Evolutionary conservation across 1,284 basidiomycete species (phyloP).

Genomic region (Ustilago nuda): DNA sequence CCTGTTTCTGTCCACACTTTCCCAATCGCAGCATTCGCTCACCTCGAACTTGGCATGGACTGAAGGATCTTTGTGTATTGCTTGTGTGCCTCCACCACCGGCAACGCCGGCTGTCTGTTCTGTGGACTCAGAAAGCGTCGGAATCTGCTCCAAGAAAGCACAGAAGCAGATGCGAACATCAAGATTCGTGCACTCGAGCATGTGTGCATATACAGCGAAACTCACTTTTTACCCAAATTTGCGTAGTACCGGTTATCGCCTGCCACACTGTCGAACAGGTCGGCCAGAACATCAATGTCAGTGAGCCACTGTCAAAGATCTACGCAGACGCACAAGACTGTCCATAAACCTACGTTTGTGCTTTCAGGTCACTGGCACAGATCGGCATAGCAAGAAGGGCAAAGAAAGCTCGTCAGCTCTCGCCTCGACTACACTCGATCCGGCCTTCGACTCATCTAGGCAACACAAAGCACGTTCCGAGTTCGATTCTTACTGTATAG

Average conservation of each 20-base stretch:
- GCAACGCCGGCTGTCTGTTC: not conserved
- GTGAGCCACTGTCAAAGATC: not conserved
- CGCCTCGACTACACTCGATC: not conserved
- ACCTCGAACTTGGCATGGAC: not conserved
- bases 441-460: not conserved
- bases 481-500: constrained; percentile 6
- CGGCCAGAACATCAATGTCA: not conserved
- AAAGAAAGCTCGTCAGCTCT: not conserved
- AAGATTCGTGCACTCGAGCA: not conserved
- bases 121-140: constrained; percentile 3
- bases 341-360: not conserved
- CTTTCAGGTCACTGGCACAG: not conserved
- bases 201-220: not conserved
- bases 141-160: constrained; percentile 8
- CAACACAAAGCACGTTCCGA: not conserved
- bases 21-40: not conserved
- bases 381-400: not conserved
- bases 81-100: constrained; percentile 6
- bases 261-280: not conserved
- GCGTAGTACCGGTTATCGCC: not conserved
- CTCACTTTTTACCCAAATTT: not conserved
- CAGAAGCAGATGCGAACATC: not conserved
- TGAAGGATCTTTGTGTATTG: not conserved
- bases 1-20: not conserved
- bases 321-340: not conserved